phyloP scores from a whole-genome alignment of 257 asterid genomes.

The Solanum bulbocastanum region DNA sequence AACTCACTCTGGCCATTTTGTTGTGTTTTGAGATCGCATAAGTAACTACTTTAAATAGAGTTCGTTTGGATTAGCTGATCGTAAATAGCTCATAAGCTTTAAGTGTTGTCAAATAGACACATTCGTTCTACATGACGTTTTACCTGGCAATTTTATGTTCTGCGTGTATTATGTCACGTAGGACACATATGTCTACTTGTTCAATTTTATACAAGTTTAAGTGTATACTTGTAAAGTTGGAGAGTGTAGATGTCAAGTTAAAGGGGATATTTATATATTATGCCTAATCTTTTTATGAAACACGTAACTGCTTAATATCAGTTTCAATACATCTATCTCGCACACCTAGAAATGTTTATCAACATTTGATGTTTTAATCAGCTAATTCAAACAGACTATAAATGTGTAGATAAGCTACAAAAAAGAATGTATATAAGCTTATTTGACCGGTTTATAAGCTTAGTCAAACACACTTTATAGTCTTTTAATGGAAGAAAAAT shows the following conservation, averaged over 20 bases:
- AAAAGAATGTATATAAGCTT: neutral
- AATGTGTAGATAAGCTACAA: neutral
- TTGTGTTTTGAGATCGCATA: neutral
- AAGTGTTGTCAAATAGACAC: neutral
- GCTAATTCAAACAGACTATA: neutral
- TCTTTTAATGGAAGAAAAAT: neutral
- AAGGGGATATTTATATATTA: too few relatives aligned
- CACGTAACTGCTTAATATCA: neutral
- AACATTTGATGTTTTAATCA: neutral
- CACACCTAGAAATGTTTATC: neutral
- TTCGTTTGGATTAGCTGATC: neutral
- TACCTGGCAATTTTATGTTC: rapidly evolving
- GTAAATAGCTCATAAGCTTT: neutral
- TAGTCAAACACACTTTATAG: neutral
- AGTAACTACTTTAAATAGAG: neutral
- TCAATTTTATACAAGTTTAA: too few relatives aligned
- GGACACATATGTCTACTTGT: too few relatives aligned
- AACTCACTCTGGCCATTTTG: neutral
- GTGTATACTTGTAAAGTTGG: too few relatives aligned
- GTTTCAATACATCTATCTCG: neutral
- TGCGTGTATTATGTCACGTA: too few relatives aligned
- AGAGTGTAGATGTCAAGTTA: too few relatives aligned
- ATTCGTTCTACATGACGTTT: too few relatives aligned
- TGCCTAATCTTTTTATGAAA: too few relatives aligned
- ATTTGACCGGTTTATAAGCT: neutral